phyloP scores from a whole-genome alignment of 2,329 filamentous ascomycete species.

The Alternaria sp. region DNA sequence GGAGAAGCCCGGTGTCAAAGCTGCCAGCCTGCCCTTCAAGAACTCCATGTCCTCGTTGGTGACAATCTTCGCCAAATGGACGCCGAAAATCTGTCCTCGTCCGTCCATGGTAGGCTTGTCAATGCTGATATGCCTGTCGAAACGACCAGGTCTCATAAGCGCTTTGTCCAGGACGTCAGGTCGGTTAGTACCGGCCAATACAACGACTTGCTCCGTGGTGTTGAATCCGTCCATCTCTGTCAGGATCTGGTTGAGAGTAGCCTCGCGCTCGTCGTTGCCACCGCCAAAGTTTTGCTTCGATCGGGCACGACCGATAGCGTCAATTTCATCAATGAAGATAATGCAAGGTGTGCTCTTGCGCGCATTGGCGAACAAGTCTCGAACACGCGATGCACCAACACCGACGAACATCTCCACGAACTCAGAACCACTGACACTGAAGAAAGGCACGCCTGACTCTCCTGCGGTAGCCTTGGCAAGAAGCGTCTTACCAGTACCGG shows the following conservation, averaged over 20 bases:
- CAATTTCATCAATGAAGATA: conserved; percentile 99
- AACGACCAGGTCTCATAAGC: conserved; percentile 93
- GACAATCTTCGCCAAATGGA: conserved; percentile 93
- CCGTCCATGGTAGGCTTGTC: conserved; percentile 97
- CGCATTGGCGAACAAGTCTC: conserved; percentile 92
- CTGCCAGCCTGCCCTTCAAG: conserved; percentile 85
- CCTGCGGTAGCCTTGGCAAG: conserved; percentile 97
- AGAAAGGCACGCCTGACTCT: conserved; percentile 96
- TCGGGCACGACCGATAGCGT: conserved; percentile 92
- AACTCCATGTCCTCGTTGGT: conserved; percentile 89
- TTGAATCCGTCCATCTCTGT: conserved; percentile 99
- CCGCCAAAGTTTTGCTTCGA: conserved; percentile 82
- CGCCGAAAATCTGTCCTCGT: conserved; percentile 92
- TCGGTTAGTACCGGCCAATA: conserved; percentile 94
- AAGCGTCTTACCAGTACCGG: conserved; percentile 97
- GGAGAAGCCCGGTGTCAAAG: conserved; percentile 93
- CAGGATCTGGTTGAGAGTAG: conserved; percentile 95
- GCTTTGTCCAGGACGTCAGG: conserved; percentile 94
- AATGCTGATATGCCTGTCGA: conserved; percentile 95
- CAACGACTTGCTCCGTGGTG: conserved; percentile 93
- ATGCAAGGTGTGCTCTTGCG: conserved; percentile 97
- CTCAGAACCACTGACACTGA: conserved; percentile 96
- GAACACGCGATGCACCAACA: conserved; percentile 93
- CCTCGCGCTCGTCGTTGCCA: conserved; percentile 96
- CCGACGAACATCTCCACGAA: conserved; percentile 99